A percentile compares a stretch with the other conserved stretches of the same genome.
Conservation (phyloP, 768 basidiomycete species). For the Agaricus sinodeliciosus region DNA sequence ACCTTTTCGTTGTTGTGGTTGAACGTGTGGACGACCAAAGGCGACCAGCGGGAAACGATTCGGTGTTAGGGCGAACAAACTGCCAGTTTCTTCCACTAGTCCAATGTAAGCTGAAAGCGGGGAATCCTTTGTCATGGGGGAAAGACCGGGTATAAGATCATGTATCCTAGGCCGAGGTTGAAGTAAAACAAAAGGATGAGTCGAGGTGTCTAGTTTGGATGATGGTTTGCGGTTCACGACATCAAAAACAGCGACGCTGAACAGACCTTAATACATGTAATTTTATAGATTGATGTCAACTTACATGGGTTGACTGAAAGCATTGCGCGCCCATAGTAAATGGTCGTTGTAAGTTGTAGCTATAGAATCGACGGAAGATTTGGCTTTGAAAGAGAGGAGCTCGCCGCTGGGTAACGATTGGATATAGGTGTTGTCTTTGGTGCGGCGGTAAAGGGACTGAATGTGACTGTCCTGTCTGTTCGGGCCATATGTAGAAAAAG, state of each 20-base stretch:
- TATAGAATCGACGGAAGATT: constrained; percentile 14
- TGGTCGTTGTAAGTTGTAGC: constrained; percentile 23
- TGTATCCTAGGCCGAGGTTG: constrained; percentile 78
- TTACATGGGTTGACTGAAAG: constrained; percentile 64
- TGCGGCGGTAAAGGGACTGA: constrained; percentile 68
- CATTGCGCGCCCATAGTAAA: constrained; percentile 48
- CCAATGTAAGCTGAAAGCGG: constrained; percentile 77
- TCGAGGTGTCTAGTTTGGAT: not conserved
- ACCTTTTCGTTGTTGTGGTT: not conserved
- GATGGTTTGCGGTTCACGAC: constrained; percentile 39
- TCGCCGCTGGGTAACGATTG: constrained; percentile 77
- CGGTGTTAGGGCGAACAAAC: constrained; percentile 83
- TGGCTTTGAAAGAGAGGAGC: constrained; percentile 64
- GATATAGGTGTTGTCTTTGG: constrained; percentile 75
- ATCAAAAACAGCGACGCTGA: constrained; percentile 80
- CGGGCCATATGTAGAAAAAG: constrained; percentile 89
- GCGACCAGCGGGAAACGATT: constrained; percentile 76
- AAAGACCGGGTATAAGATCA: constrained; percentile 63
- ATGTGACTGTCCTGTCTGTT: constrained; percentile 77
- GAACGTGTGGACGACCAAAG: constrained; percentile 34
- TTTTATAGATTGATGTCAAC: constrained; percentile 15
- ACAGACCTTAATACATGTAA: constrained; percentile 3
- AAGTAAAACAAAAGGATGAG: constrained; percentile 71
- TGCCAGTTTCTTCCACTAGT: constrained; percentile 60
- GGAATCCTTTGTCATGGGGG: constrained; percentile 32